phyloP scores from a whole-genome alignment of 192 early-diverging fungal species.

The Coemansia sp. region DNA sequence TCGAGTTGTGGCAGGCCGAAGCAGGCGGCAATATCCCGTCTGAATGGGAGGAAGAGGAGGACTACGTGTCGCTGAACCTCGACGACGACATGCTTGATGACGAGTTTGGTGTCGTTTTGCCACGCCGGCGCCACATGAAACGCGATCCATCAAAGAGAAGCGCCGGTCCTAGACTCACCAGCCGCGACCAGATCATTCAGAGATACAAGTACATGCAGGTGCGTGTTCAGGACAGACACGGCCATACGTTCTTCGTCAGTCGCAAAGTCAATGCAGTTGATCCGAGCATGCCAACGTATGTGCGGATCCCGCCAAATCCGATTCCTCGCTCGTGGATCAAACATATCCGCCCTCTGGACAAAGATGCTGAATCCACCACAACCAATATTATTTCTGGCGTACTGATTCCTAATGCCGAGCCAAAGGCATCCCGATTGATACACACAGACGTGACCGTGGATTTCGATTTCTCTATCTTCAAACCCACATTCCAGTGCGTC shows the following conservation, averaged over 20 bases:
- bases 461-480: constrained; percentile 52
- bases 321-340: constrained; percentile 88
- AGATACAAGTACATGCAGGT: constrained; percentile 88
- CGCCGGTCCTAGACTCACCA: constrained; percentile 55
- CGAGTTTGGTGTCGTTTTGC: constrained; percentile 58
- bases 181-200: constrained; percentile 70
- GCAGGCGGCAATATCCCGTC: constrained; percentile 68
- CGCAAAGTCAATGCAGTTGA: constrained; percentile 81
- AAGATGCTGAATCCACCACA: constrained; percentile 37
- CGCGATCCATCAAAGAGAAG: constrained; percentile 42
- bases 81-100: constrained; percentile 83
- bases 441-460: constrained; percentile 28
- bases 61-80: constrained; percentile 55
- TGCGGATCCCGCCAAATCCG: constrained; percentile 81
- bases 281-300: constrained; percentile 83
- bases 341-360: constrained; percentile 58
- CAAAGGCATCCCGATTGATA: constrained; percentile 30
- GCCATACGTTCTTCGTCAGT: constrained; percentile 83
- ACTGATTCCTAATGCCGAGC: constrained; percentile 34
- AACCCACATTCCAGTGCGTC: constrained; percentile 77
- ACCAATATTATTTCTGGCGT: constrained; percentile 31
- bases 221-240: constrained; percentile 79
- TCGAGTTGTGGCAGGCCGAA: constrained; percentile 80
- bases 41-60: constrained; percentile 80
- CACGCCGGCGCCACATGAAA: constrained; percentile 48